A percentile compares a stretch with the other conserved stretches of the same genome.
Evolutionary conservation across 202 grass and related monocot genomes (phyloP).

Genomic region (Eragrostis tef): DNA sequence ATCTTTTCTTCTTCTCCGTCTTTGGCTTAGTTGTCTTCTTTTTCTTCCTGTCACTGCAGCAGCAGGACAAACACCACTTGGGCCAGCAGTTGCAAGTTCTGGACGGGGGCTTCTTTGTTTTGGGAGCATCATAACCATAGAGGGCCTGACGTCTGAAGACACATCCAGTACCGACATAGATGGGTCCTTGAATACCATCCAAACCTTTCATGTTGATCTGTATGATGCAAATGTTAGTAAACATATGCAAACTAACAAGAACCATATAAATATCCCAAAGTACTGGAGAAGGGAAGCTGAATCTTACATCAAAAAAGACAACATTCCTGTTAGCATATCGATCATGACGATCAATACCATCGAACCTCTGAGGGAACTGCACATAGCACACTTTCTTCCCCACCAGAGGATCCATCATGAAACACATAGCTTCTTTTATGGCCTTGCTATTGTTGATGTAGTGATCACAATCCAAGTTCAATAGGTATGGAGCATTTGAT

Average conservation of each 20-base stretch:
- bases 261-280: constrained; percentile 2
- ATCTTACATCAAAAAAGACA: constrained; percentile 94
- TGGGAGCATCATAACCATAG: constrained; percentile 83
- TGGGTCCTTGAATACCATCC: constrained; percentile 89
- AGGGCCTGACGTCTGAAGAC: constrained; percentile 74
- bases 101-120: constrained; percentile 76
- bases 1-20: constrained; percentile 74
- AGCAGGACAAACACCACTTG: constrained; percentile 68
- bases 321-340: constrained; percentile 94
- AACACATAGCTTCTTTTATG: constrained; percentile 94
- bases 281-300: constrained; percentile 29
- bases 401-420: constrained; percentile 96
- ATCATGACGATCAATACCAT: constrained; percentile 91
- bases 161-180: constrained; percentile 85
- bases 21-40: constrained; percentile 68
- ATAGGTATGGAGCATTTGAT: constrained; percentile 80
- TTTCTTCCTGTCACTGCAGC: constrained; percentile 57
- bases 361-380: constrained; percentile 93
- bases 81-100: constrained; percentile 84
- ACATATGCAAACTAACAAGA: not conserved
- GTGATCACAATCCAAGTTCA: constrained; percentile 98
- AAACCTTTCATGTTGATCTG: constrained; percentile 93
- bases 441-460: constrained; percentile 97
- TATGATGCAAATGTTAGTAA: constrained; percentile 42
- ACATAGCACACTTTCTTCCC: constrained; percentile 90